Conservation (phyloP, 371 early-diverging fungal species). For the Lichtheimia ramosa region DNA sequence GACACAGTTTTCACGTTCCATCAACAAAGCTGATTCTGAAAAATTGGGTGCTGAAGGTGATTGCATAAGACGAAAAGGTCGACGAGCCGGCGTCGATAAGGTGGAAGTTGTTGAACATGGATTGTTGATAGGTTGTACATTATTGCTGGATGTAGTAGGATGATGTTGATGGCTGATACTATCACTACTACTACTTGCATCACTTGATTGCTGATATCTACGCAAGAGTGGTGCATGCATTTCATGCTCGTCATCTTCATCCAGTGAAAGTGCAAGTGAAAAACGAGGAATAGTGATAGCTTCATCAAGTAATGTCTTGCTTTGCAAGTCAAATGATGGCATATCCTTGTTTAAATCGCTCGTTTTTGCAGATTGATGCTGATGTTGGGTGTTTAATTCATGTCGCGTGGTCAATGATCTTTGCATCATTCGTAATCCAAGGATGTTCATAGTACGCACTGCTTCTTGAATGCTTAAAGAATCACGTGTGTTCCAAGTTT, state of each 20-base stretch:
- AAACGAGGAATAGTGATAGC: not conserved
- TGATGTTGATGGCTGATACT: not conserved
- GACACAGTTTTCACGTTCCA: not conserved
- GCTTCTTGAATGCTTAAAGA: constrained; percentile 26
- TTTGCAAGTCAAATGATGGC: no score
- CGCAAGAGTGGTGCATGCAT: constrained; percentile 26
- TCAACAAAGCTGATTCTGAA: not conserved
- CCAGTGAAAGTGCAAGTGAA: constrained; percentile 1
- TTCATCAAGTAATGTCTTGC: not conserved
- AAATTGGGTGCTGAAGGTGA: constrained; percentile 15
- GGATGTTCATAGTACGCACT: constrained; percentile 37
- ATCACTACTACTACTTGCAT: not conserved
- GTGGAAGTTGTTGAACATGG: no score
- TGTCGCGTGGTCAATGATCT: not conserved
- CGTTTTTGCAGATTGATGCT: not conserved
- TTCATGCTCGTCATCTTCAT: constrained; percentile 13
- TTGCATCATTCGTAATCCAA: constrained; percentile 39
- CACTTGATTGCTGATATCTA: constrained; percentile 7
- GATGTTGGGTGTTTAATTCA: not conserved
- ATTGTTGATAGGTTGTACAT: no score
- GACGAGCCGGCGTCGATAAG: not conserved
- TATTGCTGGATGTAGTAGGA: no score
- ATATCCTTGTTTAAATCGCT: no score
- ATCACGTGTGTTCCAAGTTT: constrained; percentile 31
- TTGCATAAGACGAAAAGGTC: constrained; percentile 6